These are phyloP conservation scores for Batrachochytrium dendrobatidis DNA, from an alignment of 371 early-diverging fungal species.

Conservation along the genomic window DNA sequence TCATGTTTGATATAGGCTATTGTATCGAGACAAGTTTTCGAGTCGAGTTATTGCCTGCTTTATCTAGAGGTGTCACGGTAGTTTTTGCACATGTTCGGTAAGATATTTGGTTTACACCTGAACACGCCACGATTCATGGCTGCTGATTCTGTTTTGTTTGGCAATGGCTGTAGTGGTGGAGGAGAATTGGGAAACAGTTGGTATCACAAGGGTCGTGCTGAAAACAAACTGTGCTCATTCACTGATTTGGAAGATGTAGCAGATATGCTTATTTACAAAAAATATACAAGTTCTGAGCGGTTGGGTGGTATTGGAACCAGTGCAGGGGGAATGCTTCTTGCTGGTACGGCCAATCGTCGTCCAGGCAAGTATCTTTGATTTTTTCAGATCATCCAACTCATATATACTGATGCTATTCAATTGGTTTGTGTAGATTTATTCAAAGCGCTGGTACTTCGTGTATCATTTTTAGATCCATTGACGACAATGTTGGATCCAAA, in stretches of 20 bases:
- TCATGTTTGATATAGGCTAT: conserved; percentile 8
- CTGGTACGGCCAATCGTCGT: conserved; percentile 59
- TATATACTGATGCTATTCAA: background rate
- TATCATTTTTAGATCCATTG: conserved; percentile 81
- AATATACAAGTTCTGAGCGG: conserved; percentile 38
- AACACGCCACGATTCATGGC: background rate
- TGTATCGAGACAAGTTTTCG: conserved; percentile 72
- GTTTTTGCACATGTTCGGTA: conserved; percentile 79
- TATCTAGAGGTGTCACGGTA: conserved; percentile 75
- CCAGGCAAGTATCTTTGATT: conserved; percentile 33
- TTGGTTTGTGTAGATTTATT: conserved; percentile 48
- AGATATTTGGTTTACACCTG: background rate
- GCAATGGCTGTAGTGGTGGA: conserved; percentile 54
- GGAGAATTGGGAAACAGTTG: conserved; percentile 69
- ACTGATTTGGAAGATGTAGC: conserved; percentile 9
- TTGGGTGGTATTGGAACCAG: conserved; percentile 64
- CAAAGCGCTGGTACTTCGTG: conserved; percentile 67
- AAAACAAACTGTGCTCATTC: conserved; percentile 47
- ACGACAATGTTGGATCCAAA: conserved; percentile 68
- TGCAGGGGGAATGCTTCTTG: conserved; percentile 71
- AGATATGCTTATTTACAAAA: conserved; percentile 6
- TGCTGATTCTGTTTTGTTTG: background rate
- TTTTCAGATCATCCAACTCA: background rate
- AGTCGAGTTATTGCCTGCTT: conserved; percentile 66
- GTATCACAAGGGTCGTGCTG: conserved; percentile 63